These are phyloP conservation scores for Penicillium coprophilum DNA, from an alignment of 495 filamentous ascomycete genomes.

Conservation along the genomic window DNA sequence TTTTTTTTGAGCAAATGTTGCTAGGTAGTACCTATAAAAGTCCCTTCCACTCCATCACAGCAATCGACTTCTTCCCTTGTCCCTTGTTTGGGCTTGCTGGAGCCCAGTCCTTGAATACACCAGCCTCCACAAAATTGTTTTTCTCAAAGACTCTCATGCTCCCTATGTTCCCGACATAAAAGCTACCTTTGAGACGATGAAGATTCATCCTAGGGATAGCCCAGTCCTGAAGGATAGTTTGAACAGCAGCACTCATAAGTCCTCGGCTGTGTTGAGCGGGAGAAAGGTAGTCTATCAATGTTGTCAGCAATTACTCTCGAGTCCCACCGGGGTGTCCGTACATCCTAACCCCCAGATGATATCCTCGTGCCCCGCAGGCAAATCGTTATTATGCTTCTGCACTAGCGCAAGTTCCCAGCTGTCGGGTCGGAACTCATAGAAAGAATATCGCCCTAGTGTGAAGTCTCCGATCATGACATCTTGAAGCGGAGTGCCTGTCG, in stretches of 20 bases:
- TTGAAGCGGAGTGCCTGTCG: slow-evolving; percentile 11
- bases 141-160: slow-evolving; percentile 27
- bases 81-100: slow-evolving; percentile 16
- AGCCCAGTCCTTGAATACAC: slow-evolving; percentile 21
- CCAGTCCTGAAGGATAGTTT: slow-evolving; percentile 26
- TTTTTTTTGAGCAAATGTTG: background rate
- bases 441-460: slow-evolving; percentile 19
- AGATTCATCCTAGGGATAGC: slow-evolving; percentile 31
- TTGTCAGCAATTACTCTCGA: background rate
- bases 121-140: slow-evolving; percentile 23
- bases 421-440: slow-evolving; percentile 22
- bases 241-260: slow-evolving; percentile 29
- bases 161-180: slow-evolving; percentile 25
- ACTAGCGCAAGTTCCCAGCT: slow-evolving; percentile 20
- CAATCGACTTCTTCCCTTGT: slow-evolving; percentile 21
- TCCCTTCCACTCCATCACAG: slow-evolving; percentile 12
- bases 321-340: slow-evolving; percentile 3
- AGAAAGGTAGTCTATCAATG: slow-evolving; percentile 24
- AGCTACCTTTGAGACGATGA: slow-evolving; percentile 15
- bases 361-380: slow-evolving; percentile 20
- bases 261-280: slow-evolving; percentile 27
- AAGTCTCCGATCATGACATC: slow-evolving; percentile 28
- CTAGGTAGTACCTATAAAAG: slow-evolving; percentile 1
- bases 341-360: slow-evolving; percentile 29
- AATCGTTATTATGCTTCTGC: slow-evolving; percentile 17